Evolutionary conservation across 352 stramenopile species (phyloP), one percentile per base, ranked within the genome.

Genomic region (Saprolegnia diclina): DNA sequence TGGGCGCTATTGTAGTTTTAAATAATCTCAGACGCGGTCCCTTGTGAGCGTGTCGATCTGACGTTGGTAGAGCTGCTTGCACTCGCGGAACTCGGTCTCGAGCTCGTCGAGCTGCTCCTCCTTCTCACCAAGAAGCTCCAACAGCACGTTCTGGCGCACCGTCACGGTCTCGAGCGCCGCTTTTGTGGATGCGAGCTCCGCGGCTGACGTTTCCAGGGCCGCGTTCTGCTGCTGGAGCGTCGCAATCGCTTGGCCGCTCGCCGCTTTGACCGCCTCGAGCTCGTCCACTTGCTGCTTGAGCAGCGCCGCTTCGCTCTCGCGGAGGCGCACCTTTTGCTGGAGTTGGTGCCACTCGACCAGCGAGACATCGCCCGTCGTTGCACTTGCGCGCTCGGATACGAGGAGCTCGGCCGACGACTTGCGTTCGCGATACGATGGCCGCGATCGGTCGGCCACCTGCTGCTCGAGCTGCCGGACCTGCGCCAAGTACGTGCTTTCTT

Each of bases 21-120:
- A 65, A 66, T 53, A 53, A 38, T 66, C 13, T 24, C 54, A 67
- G 16, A 10, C 35, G 46, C 63, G 44, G 22, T 52, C 11, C 35
- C 63, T 21, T n/a, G 63, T 69, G 16, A 69, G 38, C 18, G 63
- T 53, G 26, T 69, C 63, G 53, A 69, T 69, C 50, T 69, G 63
- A 21, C 26, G 62, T 24, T 69, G 67, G 66, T 94, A 94, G 54
- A 94, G 88, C 14, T 79, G 77, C 63, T 92, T 91, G 40, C 91
- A 82, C 56, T 92, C 83, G 22, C 77, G 74, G 9, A 94, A 82
- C 64, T 94, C 84, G 1, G 79, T 68, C 66, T 92, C 83, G 10
- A 94, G 61, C 56, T 94, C 86, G 63, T 94, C 86, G 11, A 94
- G 81, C 48, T 94, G 83, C 67, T 94, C 86, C 65, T 94, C 86